Evolutionary conservation across 306 rosid species (phyloP), one percentile per base, ranked within the genome.

Genomic region (Calophaca sinica): DNA sequence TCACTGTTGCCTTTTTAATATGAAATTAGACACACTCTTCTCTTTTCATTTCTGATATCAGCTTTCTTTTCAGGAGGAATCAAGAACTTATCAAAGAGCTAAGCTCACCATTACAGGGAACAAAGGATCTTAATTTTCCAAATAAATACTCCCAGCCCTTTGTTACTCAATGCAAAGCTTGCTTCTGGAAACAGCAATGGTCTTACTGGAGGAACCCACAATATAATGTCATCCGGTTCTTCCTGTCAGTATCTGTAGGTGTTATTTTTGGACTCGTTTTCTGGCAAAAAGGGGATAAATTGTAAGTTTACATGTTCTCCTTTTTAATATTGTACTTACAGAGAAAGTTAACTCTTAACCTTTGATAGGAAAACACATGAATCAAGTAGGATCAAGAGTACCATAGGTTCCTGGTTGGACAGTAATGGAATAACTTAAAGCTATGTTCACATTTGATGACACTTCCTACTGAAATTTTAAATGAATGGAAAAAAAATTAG

Each of bases 141-240:
- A 68, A 77, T 45, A 76, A 62, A 72, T 82, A 87, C 67, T 84
- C 90, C 5, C 83, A 31, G 39, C 68, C 86, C 39, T 82, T 81
- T 78, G 5, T 73, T 45, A 79, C 80, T 63, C 88, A 87, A 61
- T 82, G 72, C 51, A 70, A 36, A 68, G 88, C 78, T 46, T 87
- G 90, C 79, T 82, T 87, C 57, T 82, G 81, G 83, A 87, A 87
- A 75, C 86, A 81, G 4, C 70, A 69, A 1, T 68, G 73, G 68
- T 87, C 90, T 68, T 87, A 87, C 54, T 87, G 90, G 90, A 84
- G 85, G 81, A 87, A 87, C 53, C 86, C 90, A 4, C 74, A 42
- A 7, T 87, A 84, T 62, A 84, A 87, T 54, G 31, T 55, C 58
- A 48, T 79, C 39, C 85, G 86, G 13, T 65, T 79, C 74, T 62